Conservation (phyloP, 2,329 filamentous ascomycete species). For the Chrysoporthe puriensis region DNA sequence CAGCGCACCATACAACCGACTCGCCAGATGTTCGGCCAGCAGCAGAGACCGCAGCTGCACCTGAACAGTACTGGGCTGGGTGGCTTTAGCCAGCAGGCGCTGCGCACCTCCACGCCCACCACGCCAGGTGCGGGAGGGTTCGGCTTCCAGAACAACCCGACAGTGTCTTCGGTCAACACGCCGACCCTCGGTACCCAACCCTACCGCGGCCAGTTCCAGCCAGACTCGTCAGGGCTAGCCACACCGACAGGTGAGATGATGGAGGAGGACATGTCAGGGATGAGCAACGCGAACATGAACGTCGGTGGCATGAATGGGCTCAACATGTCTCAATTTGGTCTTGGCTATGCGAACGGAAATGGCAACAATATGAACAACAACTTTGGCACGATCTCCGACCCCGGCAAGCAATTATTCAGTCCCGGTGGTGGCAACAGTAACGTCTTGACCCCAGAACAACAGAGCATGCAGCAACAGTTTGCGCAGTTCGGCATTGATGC, state of each 20-base stretch:
- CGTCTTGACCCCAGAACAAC: conserved; percentile 63
- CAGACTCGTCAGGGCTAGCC: conserved; percentile 35
- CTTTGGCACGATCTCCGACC: conserved; percentile 79
- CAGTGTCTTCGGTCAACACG: conserved; percentile 95
- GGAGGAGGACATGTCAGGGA: conserved; percentile 72
- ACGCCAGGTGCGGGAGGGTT: conserved; percentile 80
- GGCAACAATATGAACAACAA: conserved; percentile 47
- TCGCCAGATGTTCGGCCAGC: conserved; percentile 69
- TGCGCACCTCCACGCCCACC: conserved; percentile 83
- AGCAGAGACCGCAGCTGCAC: conserved; percentile 73
- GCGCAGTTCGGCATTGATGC: conserved; percentile 76
- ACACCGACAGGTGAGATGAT: conserved; percentile 70
- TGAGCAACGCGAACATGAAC: conserved; percentile 61
- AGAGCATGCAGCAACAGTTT: conserved; percentile 68
- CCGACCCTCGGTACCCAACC: conserved; percentile 85
- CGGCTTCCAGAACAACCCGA: conserved; percentile 88
- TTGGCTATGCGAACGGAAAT: conserved; percentile 50
- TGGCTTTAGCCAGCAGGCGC: conserved; percentile 66
- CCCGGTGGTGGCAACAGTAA: conserved; percentile 69
- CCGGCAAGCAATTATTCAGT: conserved; percentile 90
- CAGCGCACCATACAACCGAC: conserved; percentile 71
- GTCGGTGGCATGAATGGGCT: conserved; percentile 47
- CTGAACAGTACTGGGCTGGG: conserved; percentile 73
- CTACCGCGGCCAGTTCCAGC: conserved; percentile 57
- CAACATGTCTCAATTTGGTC: conserved; percentile 49